Evolutionary conservation across 2,329 filamentous ascomycete genomes (phyloP), one percentile per base, ranked within the genome.

Genomic region (Sporothrix variecibatus): DNA sequence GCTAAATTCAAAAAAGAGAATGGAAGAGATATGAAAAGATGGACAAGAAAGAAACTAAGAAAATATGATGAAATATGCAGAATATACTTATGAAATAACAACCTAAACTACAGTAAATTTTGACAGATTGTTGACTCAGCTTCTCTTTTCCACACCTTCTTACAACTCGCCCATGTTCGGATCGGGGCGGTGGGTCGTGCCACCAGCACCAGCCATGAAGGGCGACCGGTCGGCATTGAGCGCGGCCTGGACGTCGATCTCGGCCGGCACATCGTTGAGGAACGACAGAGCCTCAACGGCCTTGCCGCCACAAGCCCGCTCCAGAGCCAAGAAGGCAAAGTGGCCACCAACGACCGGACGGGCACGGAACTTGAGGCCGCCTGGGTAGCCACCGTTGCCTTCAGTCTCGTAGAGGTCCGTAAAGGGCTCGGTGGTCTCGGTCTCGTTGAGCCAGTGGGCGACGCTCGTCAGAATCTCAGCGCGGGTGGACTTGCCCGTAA

Each of bases 371-470:
- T 87, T 86, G 17, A 91, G 88, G 0, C 90, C 91, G 0, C 90
- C 91, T 0, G 93, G 93, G 79, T 92, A 97, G 5, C 89, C 91
- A 1, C 94, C 94, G 49, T 88, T 83, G 6, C 91, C 92, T 80
- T 96, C 93, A 0, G 94, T 97, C 64, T 93, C 88, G 80, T 97
- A 95, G 73, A 97, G 83, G 82, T 97, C 94, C 1, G 93, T 94
- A 72, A 97, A 88, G 0, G 94, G 92, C 12, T 90, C 86, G 82
- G 95, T 92, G 9, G 90, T 95, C 23, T 82, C 85, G 0, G 94
- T 97, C 82, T 97, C 93, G 79, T 96, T 97, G 75, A 97, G 86
- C 94, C 94, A 97, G 73, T 84, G 85, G 0, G 93, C 93, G 56
- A 96, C 91, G 23, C 89, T 88, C 75, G 93, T 87, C 49, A 96